These are phyloP conservation scores for Guyanaporus albipodus DNA, from an alignment of 768 basidiomycete species.

Conservation along the genomic window DNA sequence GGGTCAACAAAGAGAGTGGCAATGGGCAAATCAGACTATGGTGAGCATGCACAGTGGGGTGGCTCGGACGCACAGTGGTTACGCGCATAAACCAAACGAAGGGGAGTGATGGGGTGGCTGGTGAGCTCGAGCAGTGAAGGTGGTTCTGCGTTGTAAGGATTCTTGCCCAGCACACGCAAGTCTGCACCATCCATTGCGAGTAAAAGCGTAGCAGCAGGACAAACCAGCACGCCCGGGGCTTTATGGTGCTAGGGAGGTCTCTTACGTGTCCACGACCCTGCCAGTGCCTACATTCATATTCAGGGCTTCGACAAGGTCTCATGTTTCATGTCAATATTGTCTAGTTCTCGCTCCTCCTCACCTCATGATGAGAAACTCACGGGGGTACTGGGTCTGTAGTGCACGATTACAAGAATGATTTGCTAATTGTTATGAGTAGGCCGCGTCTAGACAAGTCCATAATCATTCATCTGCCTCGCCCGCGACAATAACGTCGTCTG, in stretches of 20 bases:
- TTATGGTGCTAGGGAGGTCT: too few species aligned
- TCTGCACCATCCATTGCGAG: constrained; percentile 19
- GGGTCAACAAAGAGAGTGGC: neutral
- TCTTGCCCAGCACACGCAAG: constrained; percentile 21
- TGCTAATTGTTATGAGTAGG: constrained; percentile 16
- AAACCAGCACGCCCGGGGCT: too few species aligned
- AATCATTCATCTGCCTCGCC: constrained; percentile 65
- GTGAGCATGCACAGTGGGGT: neutral
- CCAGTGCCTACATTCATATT: too few species aligned
- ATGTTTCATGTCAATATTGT: too few species aligned
- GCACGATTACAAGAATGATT: constrained; percentile 25
- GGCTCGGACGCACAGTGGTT: constrained; percentile 56
- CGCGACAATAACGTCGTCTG: constrained; percentile 77
- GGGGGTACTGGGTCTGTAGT: constrained; percentile 1
- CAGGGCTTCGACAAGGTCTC: too few species aligned
- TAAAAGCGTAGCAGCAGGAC: neutral
- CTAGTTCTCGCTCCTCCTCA: too few species aligned
- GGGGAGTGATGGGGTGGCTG: constrained; percentile 48
- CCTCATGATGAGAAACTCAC: neutral
- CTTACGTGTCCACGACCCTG: too few species aligned
- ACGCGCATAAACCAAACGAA: constrained; percentile 62
- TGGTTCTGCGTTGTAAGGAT: constrained; percentile 73
- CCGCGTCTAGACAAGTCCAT: constrained; percentile 17
- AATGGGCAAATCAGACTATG: neutral
- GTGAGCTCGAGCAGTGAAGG: constrained; percentile 52